These are phyloP conservation scores for Sordariomycetes sp. DNA, from an alignment of 2,329 filamentous ascomycete genomes.

Conservation along the genomic window DNA sequence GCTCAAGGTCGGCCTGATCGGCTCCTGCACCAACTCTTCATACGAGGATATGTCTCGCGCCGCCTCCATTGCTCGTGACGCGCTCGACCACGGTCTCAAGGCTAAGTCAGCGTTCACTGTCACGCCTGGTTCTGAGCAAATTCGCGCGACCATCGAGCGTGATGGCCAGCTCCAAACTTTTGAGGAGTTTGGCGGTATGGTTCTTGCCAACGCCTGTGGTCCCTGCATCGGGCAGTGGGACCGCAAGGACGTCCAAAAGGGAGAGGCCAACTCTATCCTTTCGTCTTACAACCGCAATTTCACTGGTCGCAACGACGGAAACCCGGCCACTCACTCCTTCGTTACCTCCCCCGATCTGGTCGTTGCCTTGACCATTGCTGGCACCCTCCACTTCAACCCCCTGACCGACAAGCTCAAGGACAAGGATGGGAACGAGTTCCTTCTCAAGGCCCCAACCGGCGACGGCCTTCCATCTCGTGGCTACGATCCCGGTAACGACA, in stretches of 20 bases:
- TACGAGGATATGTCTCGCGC: constrained; percentile 89
- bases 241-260: constrained; percentile 87
- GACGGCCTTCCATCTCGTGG: constrained; percentile 70
- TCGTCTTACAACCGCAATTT: constrained; percentile 99
- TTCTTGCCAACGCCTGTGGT: constrained; percentile 91
- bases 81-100: constrained; percentile 87
- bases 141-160: constrained; percentile 83
- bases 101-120: constrained; percentile 89
- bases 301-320: constrained; percentile 93
- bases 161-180: constrained; percentile 91
- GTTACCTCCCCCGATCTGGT: constrained; percentile 87
- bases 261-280: constrained; percentile 89
- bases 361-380: constrained; percentile 76
- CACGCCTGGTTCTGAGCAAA: constrained; percentile 94
- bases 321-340: constrained; percentile 90
- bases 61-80: constrained; percentile 84
- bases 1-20: constrained; percentile 93
- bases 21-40: constrained; percentile 91
- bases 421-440: constrained; percentile 94
- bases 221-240: constrained; percentile 96
- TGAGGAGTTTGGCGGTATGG: constrained; percentile 90
- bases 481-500: constrained; percentile 86
- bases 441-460: constrained; percentile 70
- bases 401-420: constrained; percentile 86
- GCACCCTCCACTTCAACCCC: constrained; percentile 87